phyloP scores from a whole-genome alignment of 1,139 yeast genomes.

The Zygoascus sp. region DNA sequence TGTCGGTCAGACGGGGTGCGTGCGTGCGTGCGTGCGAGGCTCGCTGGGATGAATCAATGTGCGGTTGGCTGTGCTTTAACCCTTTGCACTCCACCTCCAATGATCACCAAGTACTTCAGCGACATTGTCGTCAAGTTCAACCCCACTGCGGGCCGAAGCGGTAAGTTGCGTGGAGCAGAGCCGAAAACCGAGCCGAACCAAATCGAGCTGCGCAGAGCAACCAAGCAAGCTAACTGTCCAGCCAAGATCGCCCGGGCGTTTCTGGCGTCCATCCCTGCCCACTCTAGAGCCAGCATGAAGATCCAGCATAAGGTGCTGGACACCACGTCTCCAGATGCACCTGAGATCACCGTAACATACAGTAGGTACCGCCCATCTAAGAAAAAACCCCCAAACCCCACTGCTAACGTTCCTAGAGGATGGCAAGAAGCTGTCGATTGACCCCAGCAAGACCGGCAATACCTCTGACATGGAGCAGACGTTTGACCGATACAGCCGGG shows the following conservation, averaged over 20 bases:
- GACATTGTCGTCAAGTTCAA: slow-evolving; percentile 74
- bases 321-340: slow-evolving; percentile 42
- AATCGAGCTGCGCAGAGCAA: too few relatives aligned
- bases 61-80: neutral
- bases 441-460: slow-evolving; percentile 49
- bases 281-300: slow-evolving; percentile 28
- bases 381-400: too few relatives aligned
- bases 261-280: slow-evolving; percentile 73
- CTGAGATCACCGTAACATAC: slow-evolving; percentile 68
- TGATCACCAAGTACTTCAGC: slow-evolving; percentile 84
- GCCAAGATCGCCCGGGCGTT: slow-evolving; percentile 80
- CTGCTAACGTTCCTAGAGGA: too few relatives aligned
- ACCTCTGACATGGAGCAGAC: slow-evolving; percentile 34
- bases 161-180: slow-evolving; percentile 38
- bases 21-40: neutral
- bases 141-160: slow-evolving; percentile 60
- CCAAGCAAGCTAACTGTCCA: slow-evolving; percentile 18
- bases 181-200: too few relatives aligned
- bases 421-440: slow-evolving; percentile 62
- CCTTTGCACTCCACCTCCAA: slow-evolving; percentile 26
- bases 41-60: neutral
- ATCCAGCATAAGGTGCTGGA: slow-evolving; percentile 31
- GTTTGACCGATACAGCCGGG: slow-evolving; percentile 54
- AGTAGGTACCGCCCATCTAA: too few relatives aligned
- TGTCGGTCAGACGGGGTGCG: neutral